These are phyloP conservation scores for Striga hermonthica DNA, from an alignment of 305 asterid genomes.

Conservation along the genomic window DNA sequence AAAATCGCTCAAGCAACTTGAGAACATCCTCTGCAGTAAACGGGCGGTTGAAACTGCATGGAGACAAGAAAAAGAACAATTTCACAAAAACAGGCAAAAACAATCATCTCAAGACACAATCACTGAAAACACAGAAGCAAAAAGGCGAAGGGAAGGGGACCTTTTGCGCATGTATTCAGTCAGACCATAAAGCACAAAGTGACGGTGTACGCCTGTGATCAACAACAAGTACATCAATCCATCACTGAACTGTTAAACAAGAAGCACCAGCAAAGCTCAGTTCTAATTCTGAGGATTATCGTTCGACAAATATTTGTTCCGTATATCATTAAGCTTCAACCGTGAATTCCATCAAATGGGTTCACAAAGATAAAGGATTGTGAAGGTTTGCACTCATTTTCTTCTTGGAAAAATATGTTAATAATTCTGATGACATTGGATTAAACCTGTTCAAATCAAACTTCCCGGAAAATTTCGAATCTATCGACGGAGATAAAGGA, in stretches of 20 bases:
- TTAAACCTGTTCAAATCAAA: no score
- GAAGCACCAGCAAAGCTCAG: not conserved
- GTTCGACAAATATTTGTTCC: not conserved
- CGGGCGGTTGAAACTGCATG: conserved; percentile 68
- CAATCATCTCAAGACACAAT: not conserved
- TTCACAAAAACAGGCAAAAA: conserved; percentile 4
- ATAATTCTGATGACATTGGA: no score
- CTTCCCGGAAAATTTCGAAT: no score
- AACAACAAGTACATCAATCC: not conserved
- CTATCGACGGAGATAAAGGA: no score
- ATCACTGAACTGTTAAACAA: not conserved
- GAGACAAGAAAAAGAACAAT: not conserved
- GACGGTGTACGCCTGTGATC: conserved; percentile 78
- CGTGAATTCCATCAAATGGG: no score
- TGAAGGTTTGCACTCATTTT: no score
- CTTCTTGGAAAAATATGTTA: no score
- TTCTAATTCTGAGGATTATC: not conserved
- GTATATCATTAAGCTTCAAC: no score
- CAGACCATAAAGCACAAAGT: conserved; percentile 55
- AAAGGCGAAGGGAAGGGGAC: conserved; percentile 39
- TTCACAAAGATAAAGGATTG: no score
- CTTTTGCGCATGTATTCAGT: conserved; percentile 66
- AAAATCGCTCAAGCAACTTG: conserved; percentile 83
- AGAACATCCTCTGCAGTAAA: conserved; percentile 75
- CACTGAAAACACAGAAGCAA: not conserved